These are phyloP conservation scores for Aquilaria malaccensis DNA, from an alignment of 345 rosid genomes.

Conservation along the genomic window DNA sequence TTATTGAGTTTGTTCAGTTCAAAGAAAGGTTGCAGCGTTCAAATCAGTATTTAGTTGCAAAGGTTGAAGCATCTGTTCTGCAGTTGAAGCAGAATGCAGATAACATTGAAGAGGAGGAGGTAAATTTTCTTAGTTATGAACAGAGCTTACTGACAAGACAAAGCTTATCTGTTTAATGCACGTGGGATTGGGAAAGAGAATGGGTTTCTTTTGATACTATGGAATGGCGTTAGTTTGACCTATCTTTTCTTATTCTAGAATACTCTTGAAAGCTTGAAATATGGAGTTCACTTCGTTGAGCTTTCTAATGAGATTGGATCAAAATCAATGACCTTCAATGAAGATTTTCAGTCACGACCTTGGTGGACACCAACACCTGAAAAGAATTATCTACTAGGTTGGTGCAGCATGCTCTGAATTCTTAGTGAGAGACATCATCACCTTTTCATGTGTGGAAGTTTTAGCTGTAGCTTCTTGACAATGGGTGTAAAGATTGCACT, in stretches of 20 bases:
- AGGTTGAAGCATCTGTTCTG: conserved; percentile 65
- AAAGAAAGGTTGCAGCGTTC: conserved; percentile 81
- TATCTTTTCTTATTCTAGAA: conserved; percentile 31
- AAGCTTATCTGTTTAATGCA: no score
- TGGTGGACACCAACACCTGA: conserved; percentile 95
- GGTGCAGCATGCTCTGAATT: conserved; percentile 10
- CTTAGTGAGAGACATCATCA: not conserved
- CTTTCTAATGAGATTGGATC: conserved; percentile 76
- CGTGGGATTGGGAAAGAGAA: no score
- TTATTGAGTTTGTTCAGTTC: conserved; percentile 91
- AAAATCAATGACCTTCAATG: conserved; percentile 63
- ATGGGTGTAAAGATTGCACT: not conserved
- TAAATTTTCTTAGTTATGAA: conserved; percentile 13
- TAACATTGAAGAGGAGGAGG: conserved; percentile 77
- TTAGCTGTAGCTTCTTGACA: no score
- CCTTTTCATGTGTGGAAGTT: conserved; percentile 4
- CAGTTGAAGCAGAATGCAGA: conserved; percentile 74
- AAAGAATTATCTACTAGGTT: conserved; percentile 81
- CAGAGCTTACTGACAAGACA: not conserved
- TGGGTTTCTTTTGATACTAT: no score
- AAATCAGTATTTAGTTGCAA: conserved; percentile 66
- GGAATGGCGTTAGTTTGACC: no score
- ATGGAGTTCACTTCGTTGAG: conserved; percentile 62
- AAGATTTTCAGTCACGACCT: conserved; percentile 84
- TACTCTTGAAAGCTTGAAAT: conserved; percentile 65